A percentile compares a stretch with the other conserved stretches of the same genome.
Conservation (phyloP, 2,329 filamentous ascomycete genomes). For the Penicillium concentricum region DNA sequence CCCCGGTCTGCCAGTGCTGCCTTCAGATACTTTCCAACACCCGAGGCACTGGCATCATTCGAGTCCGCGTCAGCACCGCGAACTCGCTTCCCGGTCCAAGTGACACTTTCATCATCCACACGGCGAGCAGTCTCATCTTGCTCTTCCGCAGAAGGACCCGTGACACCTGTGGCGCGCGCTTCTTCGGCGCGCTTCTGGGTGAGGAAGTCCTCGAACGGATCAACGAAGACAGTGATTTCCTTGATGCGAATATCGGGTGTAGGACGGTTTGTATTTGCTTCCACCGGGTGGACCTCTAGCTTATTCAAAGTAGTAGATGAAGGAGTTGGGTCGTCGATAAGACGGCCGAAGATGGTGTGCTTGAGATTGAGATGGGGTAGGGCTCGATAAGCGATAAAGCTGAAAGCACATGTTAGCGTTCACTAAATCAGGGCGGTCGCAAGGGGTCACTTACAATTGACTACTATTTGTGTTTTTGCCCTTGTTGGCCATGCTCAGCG, state of each 20-base stretch:
- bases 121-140: constrained; percentile 32
- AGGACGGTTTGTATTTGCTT: constrained; percentile 70
- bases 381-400: constrained; percentile 84
- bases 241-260: constrained; percentile 75
- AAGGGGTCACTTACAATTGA: constrained; percentile 61
- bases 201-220: constrained; percentile 93
- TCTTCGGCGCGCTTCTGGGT: constrained; percentile 69
- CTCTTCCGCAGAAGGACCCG: constrained; percentile 16
- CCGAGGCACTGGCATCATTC: constrained; percentile 41
- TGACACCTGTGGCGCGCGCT: constrained; percentile 45
- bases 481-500: constrained; percentile 95
- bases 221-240: constrained; percentile 81
- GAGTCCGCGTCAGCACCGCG: constrained; percentile 63
- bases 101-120: constrained; percentile 80
- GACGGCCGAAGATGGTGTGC: constrained; percentile 91
- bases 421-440: not conserved
- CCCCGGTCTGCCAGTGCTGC: constrained; percentile 47
- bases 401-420: constrained; percentile 19
- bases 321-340: constrained; percentile 65
- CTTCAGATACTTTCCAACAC: constrained; percentile 81
- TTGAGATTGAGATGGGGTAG: constrained; percentile 87
- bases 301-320: constrained; percentile 57
- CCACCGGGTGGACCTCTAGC: constrained; percentile 75
- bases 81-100: constrained; percentile 94
- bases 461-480: constrained; percentile 96